These are phyloP conservation scores for Daedaleopsis sinensis DNA, from an alignment of 768 basidiomycete genomes.

Conservation along the genomic window DNA sequence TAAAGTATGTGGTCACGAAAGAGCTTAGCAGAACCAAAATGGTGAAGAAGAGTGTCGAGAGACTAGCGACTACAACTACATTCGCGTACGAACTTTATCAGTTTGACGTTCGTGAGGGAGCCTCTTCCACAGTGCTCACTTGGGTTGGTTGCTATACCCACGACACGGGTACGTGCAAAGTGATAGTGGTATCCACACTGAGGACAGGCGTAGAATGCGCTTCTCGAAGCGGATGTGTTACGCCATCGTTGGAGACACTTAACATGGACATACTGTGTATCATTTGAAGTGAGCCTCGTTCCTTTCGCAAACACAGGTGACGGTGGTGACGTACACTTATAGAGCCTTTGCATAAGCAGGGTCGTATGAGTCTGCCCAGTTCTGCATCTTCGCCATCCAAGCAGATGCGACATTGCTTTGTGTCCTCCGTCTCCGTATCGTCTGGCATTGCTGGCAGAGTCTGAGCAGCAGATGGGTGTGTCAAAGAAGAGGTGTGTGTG, in stretches of 20 bases:
- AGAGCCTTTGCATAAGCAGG: constrained; percentile 79
- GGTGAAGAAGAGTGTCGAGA: constrained; percentile 67
- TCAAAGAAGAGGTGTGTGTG: background rate
- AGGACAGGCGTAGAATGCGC: constrained; percentile 78
- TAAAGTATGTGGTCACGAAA: constrained; percentile 68
- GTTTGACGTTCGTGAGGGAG: background rate
- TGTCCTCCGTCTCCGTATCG: constrained; percentile 26
- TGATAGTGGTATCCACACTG: constrained; percentile 81
- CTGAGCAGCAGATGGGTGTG: background rate
- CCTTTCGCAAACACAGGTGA: background rate
- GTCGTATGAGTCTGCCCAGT: constrained; percentile 79
- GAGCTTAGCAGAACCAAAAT: constrained; percentile 69
- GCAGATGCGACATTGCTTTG: constrained; percentile 85
- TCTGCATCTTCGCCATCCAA: constrained; percentile 67
- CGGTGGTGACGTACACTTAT: constrained; percentile 54
- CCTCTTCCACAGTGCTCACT: constrained; percentile 40
- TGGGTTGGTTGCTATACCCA: constrained; percentile 80
- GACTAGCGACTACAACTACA: constrained; percentile 63
- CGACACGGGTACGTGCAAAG: constrained; percentile 69
- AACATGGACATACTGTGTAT: constrained; percentile 71
- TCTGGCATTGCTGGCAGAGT: background rate
- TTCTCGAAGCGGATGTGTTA: constrained; percentile 57
- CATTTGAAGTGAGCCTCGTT: constrained; percentile 19
- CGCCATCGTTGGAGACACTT: constrained; percentile 80
- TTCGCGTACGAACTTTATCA: constrained; percentile 13